phyloP scores from a whole-genome alignment of 345 rosid species.

The thale cress (Arabidopsis thaliana) region TAIR10.1 NC_003070.9:1325501-1326000 shows the following conservation, averaged over 20 bases:
- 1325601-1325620: constrained; percentile 77
- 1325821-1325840: constrained; percentile 12
- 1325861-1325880: constrained; percentile 60
- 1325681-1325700: constrained; percentile 69
- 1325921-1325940: constrained; percentile 45
- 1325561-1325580: constrained; percentile 11
- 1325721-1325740: constrained; percentile 15
- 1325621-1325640: constrained; percentile 62
- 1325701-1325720: constrained; percentile 4
- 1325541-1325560: constrained; percentile 17
- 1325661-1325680: constrained; percentile 55
- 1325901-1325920: constrained; percentile 44
- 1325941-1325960: constrained; percentile 44
- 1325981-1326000: constrained; percentile 42
- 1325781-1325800: not conserved
- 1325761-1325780: not conserved
- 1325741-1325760: not conserved
- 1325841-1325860: constrained; percentile 61
- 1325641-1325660: constrained; percentile 48
- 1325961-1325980: constrained; percentile 42
- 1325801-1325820: constrained; percentile 1
- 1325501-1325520: not conserved
- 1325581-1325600: constrained; percentile 81
- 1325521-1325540: not conserved
- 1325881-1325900: constrained; percentile 55